These are phyloP conservation scores for Drechslera avenae DNA, from an alignment of 2,329 filamentous ascomycete genomes.

Conservation along the genomic window DNA sequence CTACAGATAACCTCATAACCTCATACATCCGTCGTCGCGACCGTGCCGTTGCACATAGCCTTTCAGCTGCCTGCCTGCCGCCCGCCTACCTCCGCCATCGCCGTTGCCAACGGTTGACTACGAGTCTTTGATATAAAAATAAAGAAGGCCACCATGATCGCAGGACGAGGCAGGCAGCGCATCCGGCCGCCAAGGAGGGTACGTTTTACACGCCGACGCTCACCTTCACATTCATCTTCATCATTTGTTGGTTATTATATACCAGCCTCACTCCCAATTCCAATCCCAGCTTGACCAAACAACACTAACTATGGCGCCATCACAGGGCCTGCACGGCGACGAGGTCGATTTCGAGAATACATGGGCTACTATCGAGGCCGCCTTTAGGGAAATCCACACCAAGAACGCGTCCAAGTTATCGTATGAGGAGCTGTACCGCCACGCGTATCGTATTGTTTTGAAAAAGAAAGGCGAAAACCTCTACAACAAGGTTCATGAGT, in stretches of 20 bases:
- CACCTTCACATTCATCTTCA: constrained; percentile 3
- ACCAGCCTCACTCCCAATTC: neutral
- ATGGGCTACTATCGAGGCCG: constrained; percentile 77
- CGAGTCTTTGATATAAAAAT: neutral
- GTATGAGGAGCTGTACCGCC: constrained; percentile 94
- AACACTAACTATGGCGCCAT: constrained; percentile 18
- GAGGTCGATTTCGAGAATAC: constrained; percentile 81
- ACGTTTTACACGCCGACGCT: constrained; percentile 46
- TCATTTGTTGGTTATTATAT: neutral
- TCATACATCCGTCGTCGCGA: neutral
- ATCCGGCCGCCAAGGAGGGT: constrained; percentile 72
- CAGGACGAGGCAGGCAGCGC: constrained; percentile 63
- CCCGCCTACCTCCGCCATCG: constrained; percentile 4
- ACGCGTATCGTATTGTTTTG: constrained; percentile 90
- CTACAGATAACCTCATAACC: neutral
- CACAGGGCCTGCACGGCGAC: constrained; percentile 64
- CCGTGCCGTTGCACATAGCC: neutral
- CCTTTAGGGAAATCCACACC: constrained; percentile 85
- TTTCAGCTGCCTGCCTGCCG: neutral
- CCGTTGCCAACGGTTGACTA: neutral
- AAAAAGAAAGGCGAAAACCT: constrained; percentile 83
- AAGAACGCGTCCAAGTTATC: constrained; percentile 89
- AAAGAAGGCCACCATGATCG: constrained; percentile 51
- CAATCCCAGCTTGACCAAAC: neutral
- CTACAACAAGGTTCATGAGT: constrained; percentile 78